A percentile compares a stretch with the other conserved stretches of the same genome.
These are phyloP conservation scores for Sphagnum tenellum DNA, from an alignment of 225 moss, liverwort and hornwort genomes.

Conservation along the genomic window DNA sequence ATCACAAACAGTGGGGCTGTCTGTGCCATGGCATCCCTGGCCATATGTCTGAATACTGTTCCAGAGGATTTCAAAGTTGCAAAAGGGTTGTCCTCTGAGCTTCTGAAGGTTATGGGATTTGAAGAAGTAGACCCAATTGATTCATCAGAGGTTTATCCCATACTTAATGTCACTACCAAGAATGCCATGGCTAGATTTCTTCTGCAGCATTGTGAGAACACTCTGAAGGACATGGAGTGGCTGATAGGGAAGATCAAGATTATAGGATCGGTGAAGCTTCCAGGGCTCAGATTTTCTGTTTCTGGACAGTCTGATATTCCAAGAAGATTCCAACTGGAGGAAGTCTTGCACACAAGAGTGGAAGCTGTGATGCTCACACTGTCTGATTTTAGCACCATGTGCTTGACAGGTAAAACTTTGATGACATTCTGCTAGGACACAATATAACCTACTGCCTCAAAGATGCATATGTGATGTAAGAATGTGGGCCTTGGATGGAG, in stretches of 20 bases:
- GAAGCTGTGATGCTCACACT: constrained; percentile 59
- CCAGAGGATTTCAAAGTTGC: constrained; percentile 61
- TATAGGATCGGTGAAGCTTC: constrained; percentile 41
- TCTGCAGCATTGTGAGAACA: constrained; percentile 33
- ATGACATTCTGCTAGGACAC: no score
- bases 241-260: constrained; percentile 48
- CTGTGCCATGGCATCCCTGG: constrained; percentile 40
- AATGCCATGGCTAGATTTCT: constrained; percentile 34
- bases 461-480: no score
- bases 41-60: constrained; percentile 39
- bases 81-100: constrained; percentile 41
- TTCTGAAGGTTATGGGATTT: constrained; percentile 53
- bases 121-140: constrained; percentile 46
- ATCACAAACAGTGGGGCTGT: constrained; percentile 44
- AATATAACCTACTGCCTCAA: no score
- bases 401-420: constrained; percentile 32
- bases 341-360: constrained; percentile 55
- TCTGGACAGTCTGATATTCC: constrained; percentile 38
- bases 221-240: constrained; percentile 48
- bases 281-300: constrained; percentile 23
- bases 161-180: constrained; percentile 26
- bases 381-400: constrained; percentile 61
- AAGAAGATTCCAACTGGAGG: constrained; percentile 55
- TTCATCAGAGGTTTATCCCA: constrained; percentile 26
- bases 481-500: no score